Evolutionary conservation across 2,329 filamentous ascomycete genomes (phyloP), one percentile per base, ranked within the genome.

Genomic region (Helminthosporium solani): DNA sequence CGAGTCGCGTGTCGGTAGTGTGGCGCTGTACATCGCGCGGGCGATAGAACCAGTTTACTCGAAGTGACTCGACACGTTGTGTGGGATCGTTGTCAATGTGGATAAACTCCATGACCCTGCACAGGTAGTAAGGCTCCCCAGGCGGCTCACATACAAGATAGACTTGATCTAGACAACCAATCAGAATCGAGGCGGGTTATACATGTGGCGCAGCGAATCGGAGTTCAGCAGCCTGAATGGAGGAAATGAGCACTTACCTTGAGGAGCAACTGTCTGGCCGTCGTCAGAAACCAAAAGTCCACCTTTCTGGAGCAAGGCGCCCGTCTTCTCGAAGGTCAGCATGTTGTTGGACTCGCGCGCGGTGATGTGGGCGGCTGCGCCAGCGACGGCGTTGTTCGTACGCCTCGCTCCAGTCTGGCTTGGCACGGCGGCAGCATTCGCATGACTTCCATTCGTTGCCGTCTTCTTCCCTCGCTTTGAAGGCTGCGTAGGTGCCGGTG

Each of bases 1-100:
- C 84, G 61, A 92, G 79, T 52, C 94, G 87, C 49, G 88, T 92
- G 76, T 99, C 94, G 68, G 88, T 86, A 58, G 88, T 86, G 74
- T 91, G 94, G 59, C 91, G 88, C 57, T 89, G 88, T 65, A 97
- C 95, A 73, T 99, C 94, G 71, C 94, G 90, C 46, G 94, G 92
- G 33, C 94, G 85, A 71, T 97, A 97, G 73, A 92, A 96, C 94
- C 94, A 99, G 74, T 99, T 99, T 65, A 97, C 88, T 58, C 91
- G 86, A 61, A 99, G 73, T 33, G 89, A 84, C 66, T 96, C 92
- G 54, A 99, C 84, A 1, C 87, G 85, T 48, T 84, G 82, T 44
- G 78, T 79, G 28, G 77, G 73, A 64, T 92, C 70, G 40, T 68
- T 90, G 61, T 91, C 84, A 63, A 80, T 75, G 64, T 95, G 90